Conservation (phyloP, 169 alveolate species). For the Cryptosporidium sp. region DNA sequence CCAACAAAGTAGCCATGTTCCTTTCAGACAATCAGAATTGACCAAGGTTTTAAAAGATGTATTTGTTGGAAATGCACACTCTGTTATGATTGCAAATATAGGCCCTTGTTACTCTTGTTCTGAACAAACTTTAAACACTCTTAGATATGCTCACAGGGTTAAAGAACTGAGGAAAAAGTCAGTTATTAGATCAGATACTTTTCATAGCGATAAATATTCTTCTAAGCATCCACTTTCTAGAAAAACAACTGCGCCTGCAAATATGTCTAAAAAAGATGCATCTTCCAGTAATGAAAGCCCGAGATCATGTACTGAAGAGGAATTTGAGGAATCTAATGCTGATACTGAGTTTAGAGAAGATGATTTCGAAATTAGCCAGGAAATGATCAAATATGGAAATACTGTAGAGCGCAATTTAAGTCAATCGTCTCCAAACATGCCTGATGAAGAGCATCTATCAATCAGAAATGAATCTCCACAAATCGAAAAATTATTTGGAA, state of each 20-base stretch:
- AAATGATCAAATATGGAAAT: not conserved
- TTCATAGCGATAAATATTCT: conserved; percentile 50
- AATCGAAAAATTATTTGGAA: conserved; percentile 48
- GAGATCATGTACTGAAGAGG: conserved; percentile 58
- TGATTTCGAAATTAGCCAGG: conserved; percentile 28
- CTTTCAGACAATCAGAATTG: conserved; percentile 97
- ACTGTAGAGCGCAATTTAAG: not conserved
- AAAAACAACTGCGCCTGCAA: conserved; percentile 57
- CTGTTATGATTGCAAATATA: conserved; percentile 98
- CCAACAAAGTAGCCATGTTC: conserved; percentile 96
- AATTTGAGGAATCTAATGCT: conserved; percentile 45
- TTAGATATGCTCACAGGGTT: conserved; percentile 97
- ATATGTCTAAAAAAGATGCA: conserved; percentile 28
- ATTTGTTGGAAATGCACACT: conserved; percentile 95
- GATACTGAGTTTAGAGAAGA: conserved; percentile 49
- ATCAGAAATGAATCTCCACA: conserved; percentile 20
- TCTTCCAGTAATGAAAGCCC: conserved; percentile 65
- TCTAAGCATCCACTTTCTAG: conserved; percentile 13
- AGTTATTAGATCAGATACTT: conserved; percentile 68
- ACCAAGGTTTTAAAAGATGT: conserved; percentile 95
- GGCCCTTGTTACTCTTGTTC: conserved; percentile 96
- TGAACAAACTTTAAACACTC: conserved; percentile 98
- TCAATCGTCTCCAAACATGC: not conserved
- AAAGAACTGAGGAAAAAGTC: conserved; percentile 91
- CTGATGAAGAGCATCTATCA: not conserved